Conservation (phyloP, 2,329 filamentous ascomycete species). For the Cladosporium phlei region DNA sequence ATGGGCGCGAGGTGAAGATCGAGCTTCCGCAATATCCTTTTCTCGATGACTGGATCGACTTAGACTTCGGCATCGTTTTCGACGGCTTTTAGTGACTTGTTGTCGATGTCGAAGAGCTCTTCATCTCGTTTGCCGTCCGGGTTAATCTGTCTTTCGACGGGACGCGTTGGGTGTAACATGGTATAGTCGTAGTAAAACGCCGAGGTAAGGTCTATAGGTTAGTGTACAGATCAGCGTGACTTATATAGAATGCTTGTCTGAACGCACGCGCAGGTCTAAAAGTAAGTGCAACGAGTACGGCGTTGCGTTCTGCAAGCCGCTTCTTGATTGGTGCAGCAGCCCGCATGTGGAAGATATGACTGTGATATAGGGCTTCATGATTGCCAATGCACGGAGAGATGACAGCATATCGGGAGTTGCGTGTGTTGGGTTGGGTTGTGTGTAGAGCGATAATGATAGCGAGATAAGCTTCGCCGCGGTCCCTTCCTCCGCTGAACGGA, state of each 20-base stretch:
- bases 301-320: background rate
- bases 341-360: background rate
- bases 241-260: background rate
- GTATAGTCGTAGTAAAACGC: too few species aligned
- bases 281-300: background rate
- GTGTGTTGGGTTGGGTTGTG: too few species aligned
- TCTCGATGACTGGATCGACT: constrained; percentile 5
- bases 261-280: too few species aligned
- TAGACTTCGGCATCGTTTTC: background rate
- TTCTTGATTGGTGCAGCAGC: background rate
- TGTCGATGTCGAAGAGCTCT: background rate
- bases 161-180: background rate
- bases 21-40: background rate
- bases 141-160: background rate
- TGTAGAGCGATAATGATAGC: background rate
- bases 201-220: background rate
- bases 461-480: background rate
- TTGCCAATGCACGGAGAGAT: background rate
- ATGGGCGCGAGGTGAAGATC: background rate
- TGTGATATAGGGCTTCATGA: background rate
- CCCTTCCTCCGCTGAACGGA: too few species aligned
- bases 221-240: background rate
- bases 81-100: background rate
- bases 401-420: background rate
- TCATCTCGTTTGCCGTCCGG: background rate